Evolutionary conservation across 169 alveolate genomes (phyloP).

Genomic region (Theileria parva): DNA sequence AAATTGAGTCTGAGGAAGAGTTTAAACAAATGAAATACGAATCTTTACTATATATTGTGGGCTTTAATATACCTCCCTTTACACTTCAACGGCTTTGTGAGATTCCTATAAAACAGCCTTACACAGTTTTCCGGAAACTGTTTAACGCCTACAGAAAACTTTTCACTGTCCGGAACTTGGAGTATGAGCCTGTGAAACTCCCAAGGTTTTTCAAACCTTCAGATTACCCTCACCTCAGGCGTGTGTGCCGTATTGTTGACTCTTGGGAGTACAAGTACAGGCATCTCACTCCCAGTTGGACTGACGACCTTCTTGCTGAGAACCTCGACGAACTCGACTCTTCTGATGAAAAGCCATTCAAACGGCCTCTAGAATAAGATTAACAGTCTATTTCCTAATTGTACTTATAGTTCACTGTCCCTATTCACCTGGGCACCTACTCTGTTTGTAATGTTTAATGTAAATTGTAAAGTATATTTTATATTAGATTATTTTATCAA

Average conservation of each 20-base stretch:
- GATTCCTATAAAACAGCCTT: slow-evolving; percentile 59
- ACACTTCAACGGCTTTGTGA: slow-evolving; percentile 62
- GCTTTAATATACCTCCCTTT: slow-evolving; percentile 34
- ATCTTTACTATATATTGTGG: slow-evolving; percentile 4
- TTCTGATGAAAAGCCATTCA: slow-evolving; percentile 6
- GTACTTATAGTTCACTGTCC: background rate
- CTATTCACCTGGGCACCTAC: background rate
- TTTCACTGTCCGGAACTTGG: slow-evolving; percentile 20
- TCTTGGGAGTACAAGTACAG: slow-evolving; percentile 10
- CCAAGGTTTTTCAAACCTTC: slow-evolving; percentile 12
- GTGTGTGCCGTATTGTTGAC: background rate
- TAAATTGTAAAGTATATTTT: too few relatives aligned
- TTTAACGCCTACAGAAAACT: slow-evolving; percentile 57
- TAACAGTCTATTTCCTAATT: background rate
- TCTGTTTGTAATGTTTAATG: background rate
- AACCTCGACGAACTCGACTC: background rate
- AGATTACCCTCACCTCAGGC: background rate
- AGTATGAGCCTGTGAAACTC: slow-evolving; percentile 12
- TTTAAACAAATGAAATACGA: slow-evolving; percentile 12
- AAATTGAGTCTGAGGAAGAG: slow-evolving; percentile 1
- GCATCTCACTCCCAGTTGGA: slow-evolving; percentile 24
- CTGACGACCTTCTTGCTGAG: slow-evolving; percentile 26
- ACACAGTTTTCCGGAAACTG: slow-evolving; percentile 29
- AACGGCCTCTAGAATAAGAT: slow-evolving; percentile 23
- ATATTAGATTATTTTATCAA: background rate